Conservation (phyloP, 352 stramenopile species). For the Phytophthora niederhauseri region DNA sequence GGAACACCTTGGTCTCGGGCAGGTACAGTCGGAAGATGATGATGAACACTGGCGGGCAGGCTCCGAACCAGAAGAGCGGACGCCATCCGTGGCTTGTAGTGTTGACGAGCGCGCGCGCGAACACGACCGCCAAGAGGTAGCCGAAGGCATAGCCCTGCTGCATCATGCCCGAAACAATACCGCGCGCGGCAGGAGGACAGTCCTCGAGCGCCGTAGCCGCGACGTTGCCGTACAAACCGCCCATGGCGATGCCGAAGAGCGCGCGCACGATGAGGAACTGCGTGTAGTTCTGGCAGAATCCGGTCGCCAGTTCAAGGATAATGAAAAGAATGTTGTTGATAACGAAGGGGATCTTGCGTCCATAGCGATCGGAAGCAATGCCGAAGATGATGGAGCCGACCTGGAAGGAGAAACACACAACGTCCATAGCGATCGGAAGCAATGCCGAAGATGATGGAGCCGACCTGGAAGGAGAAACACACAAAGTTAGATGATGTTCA, state of each 20-base stretch:
- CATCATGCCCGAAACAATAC: slow-evolving; percentile 59
- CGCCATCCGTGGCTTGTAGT: slow-evolving; percentile 56
- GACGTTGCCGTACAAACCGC: slow-evolving; percentile 53
- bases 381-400: slow-evolving; percentile 51
- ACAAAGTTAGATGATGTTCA: not conserved
- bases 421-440: too few species aligned
- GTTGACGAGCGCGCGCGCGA: slow-evolving; percentile 43
- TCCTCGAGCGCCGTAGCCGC: slow-evolving; percentile 54
- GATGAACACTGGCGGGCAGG: slow-evolving; percentile 51
- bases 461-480: slow-evolving; percentile 14
- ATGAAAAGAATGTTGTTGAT: slow-evolving; percentile 56
- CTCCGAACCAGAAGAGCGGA: slow-evolving; percentile 56
- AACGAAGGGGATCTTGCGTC: slow-evolving; percentile 49
- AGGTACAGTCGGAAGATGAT: slow-evolving; percentile 47
- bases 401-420: not conserved
- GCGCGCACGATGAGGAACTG: slow-evolving; percentile 43
- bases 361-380: slow-evolving; percentile 50
- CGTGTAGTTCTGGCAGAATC: slow-evolving; percentile 47
- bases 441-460: too few species aligned
- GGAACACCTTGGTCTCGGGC: slow-evolving; percentile 51
- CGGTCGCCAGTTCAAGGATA: slow-evolving; percentile 44
- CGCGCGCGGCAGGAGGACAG: slow-evolving; percentile 42
- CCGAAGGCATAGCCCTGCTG: slow-evolving; percentile 59
- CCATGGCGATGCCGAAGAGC: slow-evolving; percentile 57
- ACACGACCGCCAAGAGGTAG: slow-evolving; percentile 48